Conservation (phyloP, 1,284 basidiomycete genomes). For the Cystobasidium pallidum region DNA sequence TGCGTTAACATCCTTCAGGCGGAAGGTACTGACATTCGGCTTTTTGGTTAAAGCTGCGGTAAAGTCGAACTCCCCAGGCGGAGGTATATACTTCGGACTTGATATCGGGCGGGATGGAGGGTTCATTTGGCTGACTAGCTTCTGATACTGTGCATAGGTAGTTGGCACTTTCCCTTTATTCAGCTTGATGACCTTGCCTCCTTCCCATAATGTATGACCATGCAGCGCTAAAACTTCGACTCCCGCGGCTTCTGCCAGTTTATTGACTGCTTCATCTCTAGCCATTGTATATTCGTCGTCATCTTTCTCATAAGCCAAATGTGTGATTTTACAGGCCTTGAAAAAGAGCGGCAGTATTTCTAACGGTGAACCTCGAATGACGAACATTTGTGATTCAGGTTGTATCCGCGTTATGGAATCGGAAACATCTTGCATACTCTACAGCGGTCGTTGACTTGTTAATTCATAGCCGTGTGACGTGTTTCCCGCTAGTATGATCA, state of each 20-base stretch:
- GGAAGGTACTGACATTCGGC: constrained; percentile 43
- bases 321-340: constrained; percentile 60
- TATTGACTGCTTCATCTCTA: constrained; percentile 53
- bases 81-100: constrained; percentile 53
- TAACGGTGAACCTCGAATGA: constrained; percentile 61
- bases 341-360: constrained; percentile 59
- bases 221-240: constrained; percentile 56
- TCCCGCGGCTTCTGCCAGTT: constrained; percentile 53
- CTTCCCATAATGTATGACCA: constrained; percentile 59
- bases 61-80: constrained; percentile 53
- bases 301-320: constrained; percentile 45
- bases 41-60: constrained; percentile 37
- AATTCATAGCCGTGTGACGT: no score
- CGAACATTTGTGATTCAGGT: constrained; percentile 58
- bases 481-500: no score
- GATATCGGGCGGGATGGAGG: constrained; percentile 46
- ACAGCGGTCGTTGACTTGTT: background rate
- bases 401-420: constrained; percentile 58
- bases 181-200: constrained; percentile 50
- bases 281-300: constrained; percentile 53
- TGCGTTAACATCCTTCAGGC: constrained; percentile 54
- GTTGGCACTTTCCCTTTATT: constrained; percentile 62
- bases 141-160: constrained; percentile 70
- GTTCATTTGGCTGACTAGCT: constrained; percentile 63
- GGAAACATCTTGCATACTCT: constrained; percentile 58